Conservation (phyloP, 2,329 filamentous ascomycete species). For the Phoma sp. region DNA sequence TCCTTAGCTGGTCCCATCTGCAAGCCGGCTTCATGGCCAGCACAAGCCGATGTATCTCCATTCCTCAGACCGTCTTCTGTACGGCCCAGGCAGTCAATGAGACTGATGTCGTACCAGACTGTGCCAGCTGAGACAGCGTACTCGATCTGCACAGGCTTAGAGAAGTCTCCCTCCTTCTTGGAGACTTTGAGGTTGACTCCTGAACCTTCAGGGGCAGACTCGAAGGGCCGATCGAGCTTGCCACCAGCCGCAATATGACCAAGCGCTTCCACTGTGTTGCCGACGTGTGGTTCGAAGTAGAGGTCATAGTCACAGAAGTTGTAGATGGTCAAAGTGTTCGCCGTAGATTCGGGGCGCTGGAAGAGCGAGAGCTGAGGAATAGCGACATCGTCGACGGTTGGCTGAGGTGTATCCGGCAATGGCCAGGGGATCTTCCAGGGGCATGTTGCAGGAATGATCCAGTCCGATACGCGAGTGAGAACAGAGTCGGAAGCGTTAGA, state of each 20-base stretch:
- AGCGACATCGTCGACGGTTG: constrained; percentile 10
- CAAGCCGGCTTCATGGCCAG: constrained; percentile 23
- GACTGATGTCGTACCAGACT: constrained; percentile 27
- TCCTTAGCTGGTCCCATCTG: constrained; percentile 21
- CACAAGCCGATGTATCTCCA: constrained; percentile 17
- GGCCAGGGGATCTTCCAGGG: constrained; percentile 21
- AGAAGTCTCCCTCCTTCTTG: constrained; percentile 18
- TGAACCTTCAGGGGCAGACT: constrained; percentile 10
- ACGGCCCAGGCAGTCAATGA: constrained; percentile 22
- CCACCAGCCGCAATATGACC: constrained; percentile 14
- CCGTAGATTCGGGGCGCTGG: constrained; percentile 7
- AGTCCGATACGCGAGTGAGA: constrained; percentile 10
- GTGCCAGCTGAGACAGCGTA: constrained; percentile 14
- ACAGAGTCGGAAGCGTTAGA: constrained; percentile 12
- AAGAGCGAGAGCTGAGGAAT: constrained; percentile 23
- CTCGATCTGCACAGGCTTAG: constrained; percentile 22
- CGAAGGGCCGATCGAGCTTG: constrained; percentile 12
- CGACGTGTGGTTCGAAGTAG: constrained; percentile 17
- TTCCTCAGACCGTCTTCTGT: constrained; percentile 11
- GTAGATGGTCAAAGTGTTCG: constrained; percentile 21
- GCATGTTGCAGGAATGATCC: constrained; percentile 14
- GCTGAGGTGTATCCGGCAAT: constrained; percentile 16
- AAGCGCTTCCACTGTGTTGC: neutral
- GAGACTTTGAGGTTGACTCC: constrained; percentile 22
- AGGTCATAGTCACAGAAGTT: constrained; percentile 30